A percentile compares a stretch with the other conserved stretches of the same genome.
These are phyloP conservation scores for Mycena crocata DNA, from an alignment of 768 basidiomycete species.

Conservation along the genomic window DNA sequence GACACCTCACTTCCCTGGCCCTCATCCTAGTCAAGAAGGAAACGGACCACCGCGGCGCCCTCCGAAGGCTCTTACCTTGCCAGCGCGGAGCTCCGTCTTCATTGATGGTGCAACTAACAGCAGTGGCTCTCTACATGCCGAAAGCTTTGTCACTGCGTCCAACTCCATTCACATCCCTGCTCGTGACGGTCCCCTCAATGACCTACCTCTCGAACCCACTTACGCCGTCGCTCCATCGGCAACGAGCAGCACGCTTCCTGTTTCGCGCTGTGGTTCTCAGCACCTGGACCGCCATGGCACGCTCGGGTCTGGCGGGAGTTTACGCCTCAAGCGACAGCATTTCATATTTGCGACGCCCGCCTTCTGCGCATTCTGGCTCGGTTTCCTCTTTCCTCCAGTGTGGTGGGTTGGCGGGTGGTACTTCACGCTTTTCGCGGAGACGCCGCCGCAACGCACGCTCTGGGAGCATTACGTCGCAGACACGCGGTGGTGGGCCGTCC, in stretches of 20 bases:
- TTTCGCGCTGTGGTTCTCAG: neutral
- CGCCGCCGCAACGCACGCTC: conserved; percentile 26
- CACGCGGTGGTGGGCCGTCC: conserved; percentile 30
- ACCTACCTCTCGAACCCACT: neutral
- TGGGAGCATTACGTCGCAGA: conserved; percentile 31
- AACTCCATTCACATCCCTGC: conserved; percentile 18
- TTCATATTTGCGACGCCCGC: conserved; percentile 31
- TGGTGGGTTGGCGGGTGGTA: conserved; percentile 38
- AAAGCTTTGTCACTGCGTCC: conserved; percentile 34
- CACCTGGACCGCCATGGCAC: conserved; percentile 25
- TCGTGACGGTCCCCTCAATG: neutral
- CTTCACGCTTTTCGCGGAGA: conserved; percentile 32
- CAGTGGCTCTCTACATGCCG: conserved; percentile 31
- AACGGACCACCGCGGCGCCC: conserved; percentile 29
- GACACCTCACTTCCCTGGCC: conserved; percentile 25
- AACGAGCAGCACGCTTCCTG: conserved; percentile 16
- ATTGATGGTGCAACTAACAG: conserved; percentile 13
- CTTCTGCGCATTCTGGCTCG: conserved; percentile 34
- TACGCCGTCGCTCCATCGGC: neutral
- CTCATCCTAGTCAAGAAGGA: conserved; percentile 30
- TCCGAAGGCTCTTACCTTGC: conserved; percentile 11
- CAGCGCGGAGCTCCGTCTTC: conserved; percentile 5
- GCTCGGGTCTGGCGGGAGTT: conserved; percentile 12
- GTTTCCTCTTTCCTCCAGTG: conserved; percentile 31
- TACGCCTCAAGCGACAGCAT: conserved; percentile 25